phyloP scores from a whole-genome alignment of 2,329 filamentous ascomycete genomes.

The Talaromyces sp. region DNA sequence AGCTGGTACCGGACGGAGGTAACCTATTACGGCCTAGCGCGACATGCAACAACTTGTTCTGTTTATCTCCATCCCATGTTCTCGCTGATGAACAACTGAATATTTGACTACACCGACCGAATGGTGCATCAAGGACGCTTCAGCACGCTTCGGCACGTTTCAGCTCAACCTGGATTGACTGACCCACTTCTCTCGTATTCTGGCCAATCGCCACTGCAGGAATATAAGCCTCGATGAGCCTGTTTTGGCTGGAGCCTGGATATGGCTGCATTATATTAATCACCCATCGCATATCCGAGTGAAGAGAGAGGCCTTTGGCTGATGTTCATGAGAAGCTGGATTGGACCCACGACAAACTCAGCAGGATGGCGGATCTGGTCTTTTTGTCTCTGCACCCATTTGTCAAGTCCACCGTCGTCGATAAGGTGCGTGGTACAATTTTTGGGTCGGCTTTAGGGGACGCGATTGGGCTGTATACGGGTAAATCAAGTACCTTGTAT shows the following conservation, averaged over 20 bases:
- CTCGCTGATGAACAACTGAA: neutral
- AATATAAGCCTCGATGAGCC: neutral
- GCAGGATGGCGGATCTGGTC: neutral
- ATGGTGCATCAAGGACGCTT: neutral
- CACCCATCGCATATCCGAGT: neutral
- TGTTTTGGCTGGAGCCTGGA: neutral
- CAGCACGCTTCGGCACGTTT: too few relatives aligned
- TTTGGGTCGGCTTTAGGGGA: conserved; percentile 52
- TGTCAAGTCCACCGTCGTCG: conserved; percentile 22
- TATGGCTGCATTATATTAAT: neutral
- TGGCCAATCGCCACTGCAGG: neutral
- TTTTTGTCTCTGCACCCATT: conserved; percentile 27
- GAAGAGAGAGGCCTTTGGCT: neutral
- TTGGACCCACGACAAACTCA: too few relatives aligned
- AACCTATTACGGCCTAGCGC: too few relatives aligned
- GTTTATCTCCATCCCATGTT: neutral
- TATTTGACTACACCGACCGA: too few relatives aligned
- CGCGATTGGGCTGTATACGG: conserved; percentile 51
- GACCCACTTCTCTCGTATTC: neutral
- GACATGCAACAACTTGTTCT: too few relatives aligned
- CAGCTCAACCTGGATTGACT: neutral
- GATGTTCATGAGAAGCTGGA: neutral
- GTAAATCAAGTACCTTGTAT: conserved; percentile 9
- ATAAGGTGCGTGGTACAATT: conserved; percentile 43
- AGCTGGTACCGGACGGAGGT: neutral